Evolutionary conservation across 257 asterid genomes (phyloP), one percentile per base, ranked within the genome.

Genomic region (Przewalskia tangutica): DNA sequence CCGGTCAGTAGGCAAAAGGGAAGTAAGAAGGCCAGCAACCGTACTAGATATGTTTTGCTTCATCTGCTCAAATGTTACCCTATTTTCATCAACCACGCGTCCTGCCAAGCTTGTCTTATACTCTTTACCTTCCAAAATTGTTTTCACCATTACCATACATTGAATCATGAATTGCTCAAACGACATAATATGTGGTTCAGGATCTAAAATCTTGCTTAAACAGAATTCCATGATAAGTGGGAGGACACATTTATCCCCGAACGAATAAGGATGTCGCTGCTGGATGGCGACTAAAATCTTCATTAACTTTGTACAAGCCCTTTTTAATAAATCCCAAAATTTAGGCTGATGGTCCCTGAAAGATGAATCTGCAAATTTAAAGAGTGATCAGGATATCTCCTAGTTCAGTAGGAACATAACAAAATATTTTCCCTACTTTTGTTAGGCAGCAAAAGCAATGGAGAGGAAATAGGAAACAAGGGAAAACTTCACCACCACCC

Each of bases 111-210:
- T 64, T 86, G 91, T 90, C 89, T 91, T 94, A 89, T 93, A 96
- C 77, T 96, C 98, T 91, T 93, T 94, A 86, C 98, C 89, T 89
- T 94, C 98, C 82, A 96, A 89, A 87, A 96, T 88, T 85, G 94
- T 88, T 88, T 96, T 96, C 89, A 90, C 88, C 92, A 92, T 87
- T 78, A 92, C 87, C 97, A 96, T 89, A 85, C 98, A 94, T 85
- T 94, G 98, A 86, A 96, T 94, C 89, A 94, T 83, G 84, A 94
- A 92, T 70, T 90, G 93, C 77, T 96, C 98, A 87, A 90, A 96
- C 48, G 92, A 88, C 64, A 88, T 70, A 17, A 83, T 81, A 80
- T 91, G 90, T 87, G 94, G 93, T 88, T 91, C 97, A 17, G 98
- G 98, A 82, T 93, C 95, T 63, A 89, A 89, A 85, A 96, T 94